Evolutionary conservation across 345 rosid species (phyloP), one percentile per base, ranked within the genome.

Genomic region (Ceriops tagal): DNA sequence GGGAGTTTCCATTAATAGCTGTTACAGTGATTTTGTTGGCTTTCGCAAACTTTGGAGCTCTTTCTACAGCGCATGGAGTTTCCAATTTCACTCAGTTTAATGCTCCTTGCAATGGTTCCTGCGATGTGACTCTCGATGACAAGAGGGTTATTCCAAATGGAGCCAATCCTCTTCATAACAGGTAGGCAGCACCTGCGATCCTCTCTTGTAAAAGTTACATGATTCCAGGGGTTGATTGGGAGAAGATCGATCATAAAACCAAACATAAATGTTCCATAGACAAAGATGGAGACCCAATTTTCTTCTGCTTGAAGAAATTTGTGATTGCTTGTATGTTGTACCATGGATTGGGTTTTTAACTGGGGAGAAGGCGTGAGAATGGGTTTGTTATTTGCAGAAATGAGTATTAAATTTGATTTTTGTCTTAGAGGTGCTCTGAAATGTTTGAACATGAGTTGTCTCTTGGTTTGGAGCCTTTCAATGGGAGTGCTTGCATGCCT

Each of bases 91-190:
- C 21, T 62, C 28, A 2, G 2, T 18, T 24, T 19, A 20, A 31
- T 26, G 53, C 52, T 58, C 58, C 64, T 4, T 20, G 64, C 57
- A 58, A 58, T 58, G 18, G 57, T 52, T 69, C 80, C 18, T 61
- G 31, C 8, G 49, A 16, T 18, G 2, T 22, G 59, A 61, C 74
- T 46, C 60, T 59, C 64, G 83, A 77, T n/a, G 78, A 79, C 68
- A 82, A 82, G 68, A 82, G 85, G 69, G 79, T 81, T 13, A 47
- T 77, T 3, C 85, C 85, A 7, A 58, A 77, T 9, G 85, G 81
- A 62, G 67, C 83, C 26, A 79, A 82, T 74, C 85, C 85, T 51
- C 73, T 82, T 13, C 85, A 82, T 47, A 82, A 82, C 79, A 71
- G 76, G 73, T 75, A 75, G 72, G 13, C 47, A 61, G 8, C 8